Evolutionary conservation across 768 basidiomycete species (phyloP), one percentile per base, ranked within the genome.

Genomic region (Tylopilus vinaceipallidus): DNA sequence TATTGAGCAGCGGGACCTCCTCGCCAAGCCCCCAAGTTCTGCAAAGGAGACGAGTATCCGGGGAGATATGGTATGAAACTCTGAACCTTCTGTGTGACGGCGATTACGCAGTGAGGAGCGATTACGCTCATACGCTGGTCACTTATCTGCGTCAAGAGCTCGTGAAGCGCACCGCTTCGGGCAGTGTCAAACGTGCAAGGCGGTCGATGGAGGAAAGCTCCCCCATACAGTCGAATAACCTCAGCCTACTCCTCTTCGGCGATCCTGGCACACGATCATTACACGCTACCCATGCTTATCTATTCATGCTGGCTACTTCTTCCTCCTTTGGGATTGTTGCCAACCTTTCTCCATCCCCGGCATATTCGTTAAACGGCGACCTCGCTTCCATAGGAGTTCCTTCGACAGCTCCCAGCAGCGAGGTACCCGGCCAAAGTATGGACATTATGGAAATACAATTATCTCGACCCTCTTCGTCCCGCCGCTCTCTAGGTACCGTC

Each of bases 61-160:
- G 88, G 24, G 91, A 93, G 61, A 80, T 87, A 29, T 95, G 92
- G 92, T 90, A 93, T 63, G 93, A 95, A 53, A 94, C 90, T 2
- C 67, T 95, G 37, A 86, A 85, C 41, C 74, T 97, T 23, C 69
- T 95, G 4, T 95, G 91, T 63, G 91, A 95, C 62, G 66, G 71
- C 12, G 84, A 91, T 49, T 85, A 80, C 58, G 72, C 80, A n/a
- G 83, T 95, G 19, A 83, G 94, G 47, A 78, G 81, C 12, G 88
- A 90, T 55, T 95, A 93, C 63, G 79, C 84, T 1, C 71, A 77
- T 32, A 81, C 84, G 4, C 68, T 97, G n/a, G 69, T 87, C 3
- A 81, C 83, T 40, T 97, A 92, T 69, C 70, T 95, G 52, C 73
- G 78, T 33, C 75, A 82, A 49, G 93, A 97, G 70, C 82, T 92